phyloP scores from a whole-genome alignment of 176 grass and related monocot genomes.

The Carex scoparia region DNA sequence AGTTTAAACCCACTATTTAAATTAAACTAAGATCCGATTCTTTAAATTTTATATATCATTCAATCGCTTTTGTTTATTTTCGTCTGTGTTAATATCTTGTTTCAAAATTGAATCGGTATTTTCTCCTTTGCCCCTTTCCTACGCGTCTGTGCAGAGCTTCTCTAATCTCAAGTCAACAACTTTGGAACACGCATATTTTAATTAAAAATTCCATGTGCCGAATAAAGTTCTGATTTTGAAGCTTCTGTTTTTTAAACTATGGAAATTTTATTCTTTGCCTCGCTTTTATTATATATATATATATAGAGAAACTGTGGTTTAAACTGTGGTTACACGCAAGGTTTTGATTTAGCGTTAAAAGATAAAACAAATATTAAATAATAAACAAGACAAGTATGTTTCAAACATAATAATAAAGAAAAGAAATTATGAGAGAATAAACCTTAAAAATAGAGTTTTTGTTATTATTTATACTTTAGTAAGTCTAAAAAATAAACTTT shows the following conservation, averaged over 20 bases:
- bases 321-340: too few relatives aligned
- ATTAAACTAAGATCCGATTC: conserved; percentile 20
- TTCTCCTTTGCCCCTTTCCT: background rate
- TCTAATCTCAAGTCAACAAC: conserved; percentile 30
- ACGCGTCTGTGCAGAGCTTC: background rate
- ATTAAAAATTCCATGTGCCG: conserved; percentile 12
- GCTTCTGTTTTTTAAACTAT: background rate
- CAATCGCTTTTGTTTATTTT: background rate
- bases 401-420: too few relatives aligned
- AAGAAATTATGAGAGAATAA: too few relatives aligned
- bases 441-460: too few relatives aligned
- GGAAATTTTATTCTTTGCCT: background rate
- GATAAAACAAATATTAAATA: too few relatives aligned
- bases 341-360: too few relatives aligned
- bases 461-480: background rate
- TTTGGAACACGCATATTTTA: background rate
- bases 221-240: background rate
- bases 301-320: too few relatives aligned
- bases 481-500: background rate
- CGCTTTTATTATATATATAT: background rate
- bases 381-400: too few relatives aligned
- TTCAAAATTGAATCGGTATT: background rate
- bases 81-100: background rate
- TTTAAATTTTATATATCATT: conserved; percentile 12
- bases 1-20: background rate